Evolutionary conservation across 2,329 filamentous ascomycete genomes (phyloP).

Genomic region (Parastagonospora nodorum): DNA sequence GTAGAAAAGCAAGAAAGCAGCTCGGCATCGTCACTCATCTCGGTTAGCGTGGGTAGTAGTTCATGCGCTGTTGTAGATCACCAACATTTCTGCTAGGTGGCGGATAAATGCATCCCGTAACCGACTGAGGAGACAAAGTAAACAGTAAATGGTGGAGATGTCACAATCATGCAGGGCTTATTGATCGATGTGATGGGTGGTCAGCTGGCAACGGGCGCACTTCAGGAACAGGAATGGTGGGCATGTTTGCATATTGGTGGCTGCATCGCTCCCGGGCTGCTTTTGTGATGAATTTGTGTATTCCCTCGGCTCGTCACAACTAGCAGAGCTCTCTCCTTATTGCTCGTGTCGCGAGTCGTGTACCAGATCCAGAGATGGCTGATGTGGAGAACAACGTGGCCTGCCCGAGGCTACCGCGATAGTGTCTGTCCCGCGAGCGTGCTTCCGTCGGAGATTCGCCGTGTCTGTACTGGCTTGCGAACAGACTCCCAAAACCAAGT

Average conservation of each 20-base stretch:
- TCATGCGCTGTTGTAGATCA: constrained; percentile 20
- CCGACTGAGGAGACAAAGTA: no score
- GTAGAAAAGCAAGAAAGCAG: background rate
- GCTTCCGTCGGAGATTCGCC: no score
- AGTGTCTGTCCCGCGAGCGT: no score
- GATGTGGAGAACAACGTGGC: background rate
- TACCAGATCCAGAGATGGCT: background rate
- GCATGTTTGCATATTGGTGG: background rate
- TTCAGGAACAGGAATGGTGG: constrained; percentile 17
- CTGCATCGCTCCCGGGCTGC: no score
- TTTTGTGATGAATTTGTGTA: no score
- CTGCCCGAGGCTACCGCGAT: no score
- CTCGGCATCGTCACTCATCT: constrained; percentile 11
- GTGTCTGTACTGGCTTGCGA: background rate
- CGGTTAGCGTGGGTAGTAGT: constrained; percentile 6
- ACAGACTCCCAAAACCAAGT: background rate
- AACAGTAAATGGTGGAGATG: constrained; percentile 4
- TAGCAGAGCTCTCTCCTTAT: no score
- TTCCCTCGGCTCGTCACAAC: no score
- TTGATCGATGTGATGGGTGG: background rate
- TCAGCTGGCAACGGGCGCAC: constrained; percentile 21
- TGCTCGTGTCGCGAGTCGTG: no score
- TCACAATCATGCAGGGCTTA: background rate
- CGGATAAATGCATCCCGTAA: no score
- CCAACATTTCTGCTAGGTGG: constrained; percentile 5